These are phyloP conservation scores for Teratosphaeria gauchensis DNA, from an alignment of 2,329 filamentous ascomycete species.

Conservation along the genomic window DNA sequence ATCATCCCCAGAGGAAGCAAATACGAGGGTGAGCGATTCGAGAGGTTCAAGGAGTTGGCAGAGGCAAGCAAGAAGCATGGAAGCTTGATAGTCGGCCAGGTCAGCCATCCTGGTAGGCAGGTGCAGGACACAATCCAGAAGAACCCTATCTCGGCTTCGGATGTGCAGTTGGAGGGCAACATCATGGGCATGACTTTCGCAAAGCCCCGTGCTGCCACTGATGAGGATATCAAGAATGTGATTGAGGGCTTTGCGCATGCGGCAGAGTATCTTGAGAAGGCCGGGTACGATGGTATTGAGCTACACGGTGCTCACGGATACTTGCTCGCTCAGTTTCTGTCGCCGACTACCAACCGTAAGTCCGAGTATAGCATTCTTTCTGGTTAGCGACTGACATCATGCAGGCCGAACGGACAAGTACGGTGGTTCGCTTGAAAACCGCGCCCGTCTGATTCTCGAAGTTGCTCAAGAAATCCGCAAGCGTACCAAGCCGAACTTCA, in stretches of 20 bases:
- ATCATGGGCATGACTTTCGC: slow-evolving; percentile 42
- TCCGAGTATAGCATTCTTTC: neutral
- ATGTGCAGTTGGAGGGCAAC: slow-evolving; percentile 36
- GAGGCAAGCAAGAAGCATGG: slow-evolving; percentile 47
- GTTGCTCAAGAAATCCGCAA: slow-evolving; percentile 30
- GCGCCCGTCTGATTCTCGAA: slow-evolving; percentile 32
- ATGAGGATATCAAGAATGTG: slow-evolving; percentile 47
- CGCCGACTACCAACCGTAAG: slow-evolving; percentile 30
- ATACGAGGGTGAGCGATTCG: slow-evolving; percentile 49
- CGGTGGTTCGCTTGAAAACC: slow-evolving; percentile 35
- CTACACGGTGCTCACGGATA: slow-evolving; percentile 36
- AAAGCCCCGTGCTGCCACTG: slow-evolving; percentile 44
- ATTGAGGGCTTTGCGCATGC: slow-evolving; percentile 53
- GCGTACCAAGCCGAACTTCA: slow-evolving; percentile 30
- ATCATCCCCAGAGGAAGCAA: slow-evolving; percentile 48
- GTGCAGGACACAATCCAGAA: slow-evolving; percentile 36
- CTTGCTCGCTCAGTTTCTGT: slow-evolving; percentile 38
- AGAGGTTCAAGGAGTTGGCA: slow-evolving; percentile 49
- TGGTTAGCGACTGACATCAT: neutral
- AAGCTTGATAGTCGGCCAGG: slow-evolving; percentile 49
- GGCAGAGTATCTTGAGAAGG: slow-evolving; percentile 52
- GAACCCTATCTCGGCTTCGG: slow-evolving; percentile 43
- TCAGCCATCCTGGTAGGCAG: slow-evolving; percentile 55
- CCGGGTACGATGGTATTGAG: slow-evolving; percentile 47
- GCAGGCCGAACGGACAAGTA: slow-evolving; percentile 32